These are phyloP conservation scores for Wickerhamomyces rabaulensis DNA, from an alignment of 805 yeast genomes.

Conservation along the genomic window DNA sequence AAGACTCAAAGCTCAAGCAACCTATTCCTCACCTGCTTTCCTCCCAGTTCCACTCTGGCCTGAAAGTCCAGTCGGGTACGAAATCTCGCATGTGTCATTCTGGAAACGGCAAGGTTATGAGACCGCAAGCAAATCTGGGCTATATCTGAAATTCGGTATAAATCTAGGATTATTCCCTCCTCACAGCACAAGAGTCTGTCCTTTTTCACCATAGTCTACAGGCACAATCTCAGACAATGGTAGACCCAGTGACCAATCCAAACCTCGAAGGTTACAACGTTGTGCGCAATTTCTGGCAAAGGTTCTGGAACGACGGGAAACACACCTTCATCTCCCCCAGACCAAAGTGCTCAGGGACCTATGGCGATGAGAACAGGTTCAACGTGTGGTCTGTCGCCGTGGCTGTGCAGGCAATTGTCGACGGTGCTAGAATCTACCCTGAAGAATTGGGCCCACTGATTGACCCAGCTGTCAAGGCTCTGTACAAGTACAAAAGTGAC, in stretches of 20 bases:
- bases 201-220: not conserved
- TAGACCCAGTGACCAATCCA: conserved; percentile 17
- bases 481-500: conserved; percentile 47
- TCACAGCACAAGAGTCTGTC: too few relatives aligned
- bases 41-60: too few relatives aligned
- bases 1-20: too few relatives aligned
- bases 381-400: conserved; percentile 69
- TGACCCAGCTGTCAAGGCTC: conserved; percentile 44
- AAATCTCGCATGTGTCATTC: not conserved
- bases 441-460: conserved; percentile 48
- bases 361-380: conserved; percentile 47
- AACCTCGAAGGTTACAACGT: conserved; percentile 23
- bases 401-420: conserved; percentile 61
- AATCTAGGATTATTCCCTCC: not conserved
- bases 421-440: conserved; percentile 48
- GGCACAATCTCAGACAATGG: not conserved
- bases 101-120: not conserved
- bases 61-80: too few relatives aligned
- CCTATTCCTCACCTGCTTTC: too few relatives aligned
- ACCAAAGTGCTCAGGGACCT: conserved; percentile 34
- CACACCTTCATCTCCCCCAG: conserved; percentile 20
- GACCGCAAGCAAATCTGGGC: not conserved
- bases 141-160: not conserved
- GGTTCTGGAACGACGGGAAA: conserved; percentile 19
- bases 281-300: conserved; percentile 15